phyloP scores from a whole-genome alignment of 2,329 filamentous ascomycete genomes.

The Bipolaris zeicola region DNA sequence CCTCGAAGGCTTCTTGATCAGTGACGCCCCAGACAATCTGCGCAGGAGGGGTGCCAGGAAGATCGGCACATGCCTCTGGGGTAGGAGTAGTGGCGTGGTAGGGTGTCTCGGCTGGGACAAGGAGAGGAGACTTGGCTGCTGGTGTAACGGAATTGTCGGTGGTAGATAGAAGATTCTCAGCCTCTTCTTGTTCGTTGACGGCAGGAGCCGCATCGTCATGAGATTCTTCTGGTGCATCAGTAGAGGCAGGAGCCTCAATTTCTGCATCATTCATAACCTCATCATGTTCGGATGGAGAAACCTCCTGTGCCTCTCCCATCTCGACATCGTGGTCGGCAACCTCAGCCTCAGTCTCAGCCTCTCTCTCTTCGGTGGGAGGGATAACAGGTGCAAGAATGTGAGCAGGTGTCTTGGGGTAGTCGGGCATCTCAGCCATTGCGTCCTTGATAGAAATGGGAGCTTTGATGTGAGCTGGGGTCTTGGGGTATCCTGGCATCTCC shows the following conservation, averaged over 20 bases:
- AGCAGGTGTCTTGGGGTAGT: conserved; percentile 8
- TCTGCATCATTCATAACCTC: neutral
- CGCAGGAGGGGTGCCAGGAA: conserved; percentile 11
- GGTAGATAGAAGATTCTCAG: neutral
- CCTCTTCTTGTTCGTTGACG: neutral
- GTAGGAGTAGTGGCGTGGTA: conserved; percentile 4
- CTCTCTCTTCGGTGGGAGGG: neutral
- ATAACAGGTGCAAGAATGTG: conserved; percentile 3
- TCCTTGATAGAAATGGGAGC: neutral
- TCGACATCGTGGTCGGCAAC: conserved; percentile 1
- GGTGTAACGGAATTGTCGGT: conserved; percentile 5
- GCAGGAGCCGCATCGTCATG: neutral
- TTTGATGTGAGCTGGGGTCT: conserved; percentile 18
- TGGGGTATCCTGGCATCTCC: conserved; percentile 23
- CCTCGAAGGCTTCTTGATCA: conserved; percentile 24
- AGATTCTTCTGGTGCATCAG: neutral
- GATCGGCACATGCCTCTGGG: conserved; percentile 3
- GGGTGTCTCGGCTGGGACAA: conserved; percentile 1
- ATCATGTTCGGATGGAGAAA: neutral
- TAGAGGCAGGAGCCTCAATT: neutral
- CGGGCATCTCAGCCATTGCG: conserved; percentile 3
- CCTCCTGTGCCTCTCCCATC: conserved; percentile 7
- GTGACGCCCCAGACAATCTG: conserved; percentile 18
- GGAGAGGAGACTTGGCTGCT: neutral
- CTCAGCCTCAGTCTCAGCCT: neutral